Evolutionary conservation across 805 yeast species (phyloP), one percentile per base, ranked within the genome.

Genomic region (Kockiozyma suomiensis): DNA sequence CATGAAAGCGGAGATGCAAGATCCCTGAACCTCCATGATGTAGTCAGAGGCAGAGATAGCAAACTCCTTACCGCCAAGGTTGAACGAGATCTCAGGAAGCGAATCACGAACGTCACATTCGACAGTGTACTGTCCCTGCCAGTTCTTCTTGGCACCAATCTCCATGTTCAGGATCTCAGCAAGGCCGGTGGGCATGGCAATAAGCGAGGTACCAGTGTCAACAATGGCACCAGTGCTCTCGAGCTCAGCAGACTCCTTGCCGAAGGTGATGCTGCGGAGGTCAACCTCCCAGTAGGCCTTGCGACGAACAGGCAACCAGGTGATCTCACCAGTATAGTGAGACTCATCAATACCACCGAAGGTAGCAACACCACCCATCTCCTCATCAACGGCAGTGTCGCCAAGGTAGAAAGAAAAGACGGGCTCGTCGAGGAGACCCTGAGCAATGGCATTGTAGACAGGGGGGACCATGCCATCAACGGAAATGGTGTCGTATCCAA

Each of bases 251-350:
- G 82, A 88, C 78, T 94, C 96, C 68, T 88, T 88, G 71, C 99
- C 99, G 65, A 94, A 82, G 46, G 92, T 89, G 74, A 94, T 81
- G 69, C 96, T 92, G 69, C 90, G 90, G 69, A 94, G 87, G 69
- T 87, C 84, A 62, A 94, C 99, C 81, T 94, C 99, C 99, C 99
- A 94, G 84, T 94, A 94, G 35, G 98, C 99, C 85, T 92, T 91
- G 83, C 99, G 90, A 81, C 99, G 90, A 64, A 94, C 96, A 61
- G 99, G 99, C 77, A 94, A 83, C 91, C 96, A 91, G 54, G 93
- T 88, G 71, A 94, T 82, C 68, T 93, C 84, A 67, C 99, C 99
- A 51, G 79, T 76, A 76, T 79, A 90, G 73, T 85, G 83, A 64
- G 85, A 74, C 69, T 85, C 81, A 73, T 93, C 97, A 68, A 86